Evolutionary conservation across 305 asterid genomes (phyloP), one percentile per base, ranked within the genome.

Genomic region (Salvia sclarea): DNA sequence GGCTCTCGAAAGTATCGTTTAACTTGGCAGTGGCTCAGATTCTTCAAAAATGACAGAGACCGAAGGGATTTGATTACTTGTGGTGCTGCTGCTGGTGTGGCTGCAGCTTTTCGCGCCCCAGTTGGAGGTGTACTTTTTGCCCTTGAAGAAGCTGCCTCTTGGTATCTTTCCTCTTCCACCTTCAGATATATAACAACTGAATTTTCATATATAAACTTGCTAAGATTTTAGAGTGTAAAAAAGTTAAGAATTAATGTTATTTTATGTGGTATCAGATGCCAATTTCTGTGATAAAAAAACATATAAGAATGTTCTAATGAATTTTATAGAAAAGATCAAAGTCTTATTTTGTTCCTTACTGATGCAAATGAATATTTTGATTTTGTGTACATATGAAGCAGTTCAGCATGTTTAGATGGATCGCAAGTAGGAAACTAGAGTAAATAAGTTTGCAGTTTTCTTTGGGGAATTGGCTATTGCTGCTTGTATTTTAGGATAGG

Each of bases 21-120:
- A 79, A 93, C 98, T 44, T 93, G 97, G 98, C 86, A 74, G 80
- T 93, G 96, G 94, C 94, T 93, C 66, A 88, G 82, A 81, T 87
- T 73, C 81, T 93, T 93, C 69, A 90, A 90, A 76, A 90, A 90
- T 71, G 97, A 90, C 47, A 78, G 95, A 49, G 97, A 90, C 64
- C 86, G 98, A 57, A 83, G 98, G 84, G 98, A 93, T 78, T 79
- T 93, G 81, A 90, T 93, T 77, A 93, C 98, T 47, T 93, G 97
- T 80, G 98, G 98, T 49, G 95, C 98, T 22, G 98, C 97, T 74
- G 98, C 98, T 79, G 98, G 98, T 78, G 98, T 93, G 40, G 96
- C 98, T 56, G 95, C 96, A 69, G 98, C 98, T 78, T 93, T 93
- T 66, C 98, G 98, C 41, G 97, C 98, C 72, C 98, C 98, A 41